These are phyloP conservation scores for Echinochloa phyllopogon DNA, from an alignment of 176 grass and related monocot species.

Conservation along the genomic window DNA sequence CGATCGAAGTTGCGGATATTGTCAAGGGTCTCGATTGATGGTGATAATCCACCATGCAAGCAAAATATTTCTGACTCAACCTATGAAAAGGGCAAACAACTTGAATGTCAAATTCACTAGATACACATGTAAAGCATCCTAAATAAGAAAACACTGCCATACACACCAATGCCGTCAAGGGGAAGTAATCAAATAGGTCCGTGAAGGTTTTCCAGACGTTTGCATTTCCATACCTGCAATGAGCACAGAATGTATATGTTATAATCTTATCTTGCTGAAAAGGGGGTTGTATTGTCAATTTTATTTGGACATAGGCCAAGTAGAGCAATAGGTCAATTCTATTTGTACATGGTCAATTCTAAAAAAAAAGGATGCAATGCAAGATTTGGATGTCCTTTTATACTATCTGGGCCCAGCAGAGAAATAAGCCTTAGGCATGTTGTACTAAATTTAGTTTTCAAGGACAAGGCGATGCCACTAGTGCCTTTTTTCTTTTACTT, in stretches of 20 bases:
- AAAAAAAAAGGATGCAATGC: neutral
- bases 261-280: neutral
- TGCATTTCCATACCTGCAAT: constrained; percentile 90
- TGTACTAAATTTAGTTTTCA: neutral
- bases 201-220: constrained; percentile 99
- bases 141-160: constrained; percentile 20
- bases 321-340: neutral
- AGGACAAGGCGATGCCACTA: neutral
- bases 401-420: neutral
- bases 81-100: constrained; percentile 40
- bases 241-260: neutral
- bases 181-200: constrained; percentile 97
- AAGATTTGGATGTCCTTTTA: neutral
- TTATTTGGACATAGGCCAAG: neutral
- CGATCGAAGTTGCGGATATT: constrained; percentile 95
- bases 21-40: constrained; percentile 93
- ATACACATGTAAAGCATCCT: constrained; percentile 5
- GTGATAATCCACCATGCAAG: constrained; percentile 90
- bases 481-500: neutral
- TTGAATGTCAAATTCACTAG: constrained; percentile 15
- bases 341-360: no score
- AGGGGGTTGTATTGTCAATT: neutral
- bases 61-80: constrained; percentile 99
- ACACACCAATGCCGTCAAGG: constrained; percentile 90
- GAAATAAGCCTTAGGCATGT: neutral